Base-by-base conservation (phyloP, 2,329 filamentous ascomycete species). In the Camptophora hylomeconis region DNA sequence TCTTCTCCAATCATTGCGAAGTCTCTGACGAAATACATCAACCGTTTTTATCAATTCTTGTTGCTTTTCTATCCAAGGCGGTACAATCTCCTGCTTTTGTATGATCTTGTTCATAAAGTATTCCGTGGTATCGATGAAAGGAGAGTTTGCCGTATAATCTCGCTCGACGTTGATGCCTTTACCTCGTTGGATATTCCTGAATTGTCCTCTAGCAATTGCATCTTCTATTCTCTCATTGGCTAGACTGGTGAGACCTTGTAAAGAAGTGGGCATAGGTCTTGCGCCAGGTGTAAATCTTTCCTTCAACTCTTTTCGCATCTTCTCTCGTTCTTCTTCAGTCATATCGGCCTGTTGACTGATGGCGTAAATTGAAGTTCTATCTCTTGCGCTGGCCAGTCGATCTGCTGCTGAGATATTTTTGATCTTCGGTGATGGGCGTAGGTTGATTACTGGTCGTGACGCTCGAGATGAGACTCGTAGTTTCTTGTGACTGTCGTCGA, bases 31-130 rank as follows among this genome's bases (percentile, higher is more conserved):
- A 48, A 98, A 94, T 1, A 65, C 63, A 8, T 63, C 67, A 1
- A 75, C 68, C 0, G 80, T 69, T 36, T 71, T 73, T 7, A 74
- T 67, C 5, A 95, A 60, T 46, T 94, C 84, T 50, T 95, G 87
- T 52, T 98, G 89, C 57, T 94, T 95, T 56, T 98, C 89, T 35
- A 98, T 95, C 89, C 89, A 98, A 0, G 87, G 87, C 1, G 89
- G 89, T 1, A 92, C 82, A 35, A 95, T 81, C 12, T 93, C 86
- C 54, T 98, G 89, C 34, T 80, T 78, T 57, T 94, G 81, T 39
- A 98, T 94, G 61, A 95, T 94, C 57, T 92, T 89, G 57, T 98
- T 95, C 78, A 95, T 79, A 45, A 95, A 81, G 51, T 94, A 94
- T 54, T 95, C 87, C 0, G 89, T 95, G 1, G 87, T 95, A 48